phyloP scores from a whole-genome alignment of 768 basidiomycete genomes.

The Lyophyllum atratum region DNA sequence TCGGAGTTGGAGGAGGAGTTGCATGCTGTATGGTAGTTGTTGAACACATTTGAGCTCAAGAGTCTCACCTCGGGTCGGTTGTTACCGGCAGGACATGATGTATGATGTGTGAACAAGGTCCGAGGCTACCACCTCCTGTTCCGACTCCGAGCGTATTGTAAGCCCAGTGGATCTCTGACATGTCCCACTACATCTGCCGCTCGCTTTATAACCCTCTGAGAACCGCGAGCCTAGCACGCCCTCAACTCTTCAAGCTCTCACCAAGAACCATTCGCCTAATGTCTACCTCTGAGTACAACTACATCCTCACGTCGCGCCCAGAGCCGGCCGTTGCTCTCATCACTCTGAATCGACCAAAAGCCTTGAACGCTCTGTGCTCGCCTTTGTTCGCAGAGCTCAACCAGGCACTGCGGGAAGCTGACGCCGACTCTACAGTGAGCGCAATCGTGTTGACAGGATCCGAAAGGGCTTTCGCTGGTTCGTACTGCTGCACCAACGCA shows the following conservation, averaged over 20 bases:
- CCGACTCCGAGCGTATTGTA: not conserved
- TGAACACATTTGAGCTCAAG: not conserved
- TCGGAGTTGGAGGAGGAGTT: slow-evolving; percentile 9
- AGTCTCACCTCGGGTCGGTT: slow-evolving; percentile 1
- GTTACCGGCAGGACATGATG: slow-evolving; percentile 5
- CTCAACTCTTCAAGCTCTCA: slow-evolving; percentile 9
- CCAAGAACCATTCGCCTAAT: slow-evolving; percentile 41
- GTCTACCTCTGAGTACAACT: slow-evolving; percentile 55
- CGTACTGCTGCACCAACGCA: slow-evolving; percentile 26
- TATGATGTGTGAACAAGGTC: not conserved
- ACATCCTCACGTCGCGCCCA: slow-evolving; percentile 71
- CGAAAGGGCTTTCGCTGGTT: slow-evolving; percentile 91
- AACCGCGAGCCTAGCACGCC: slow-evolving; percentile 8
- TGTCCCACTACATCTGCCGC: slow-evolving; percentile 25
- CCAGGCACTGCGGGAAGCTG: slow-evolving; percentile 68
- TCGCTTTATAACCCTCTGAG: slow-evolving; percentile 18
- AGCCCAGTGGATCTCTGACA: slow-evolving; percentile 13
- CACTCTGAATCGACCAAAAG: slow-evolving; percentile 87
- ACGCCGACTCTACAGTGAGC: slow-evolving; percentile 69
- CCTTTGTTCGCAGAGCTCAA: slow-evolving; percentile 85
- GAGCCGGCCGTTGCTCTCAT: slow-evolving; percentile 74
- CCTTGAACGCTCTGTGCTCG: slow-evolving; percentile 83
- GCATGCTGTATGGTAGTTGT: not conserved
- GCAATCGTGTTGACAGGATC: slow-evolving; percentile 93
- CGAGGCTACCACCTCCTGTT: not conserved